A percentile compares a stretch with the other conserved stretches of the same genome.
phyloP scores from a whole-genome alignment of 352 stramenopile species.

The Pythium dissotocum region DNA sequence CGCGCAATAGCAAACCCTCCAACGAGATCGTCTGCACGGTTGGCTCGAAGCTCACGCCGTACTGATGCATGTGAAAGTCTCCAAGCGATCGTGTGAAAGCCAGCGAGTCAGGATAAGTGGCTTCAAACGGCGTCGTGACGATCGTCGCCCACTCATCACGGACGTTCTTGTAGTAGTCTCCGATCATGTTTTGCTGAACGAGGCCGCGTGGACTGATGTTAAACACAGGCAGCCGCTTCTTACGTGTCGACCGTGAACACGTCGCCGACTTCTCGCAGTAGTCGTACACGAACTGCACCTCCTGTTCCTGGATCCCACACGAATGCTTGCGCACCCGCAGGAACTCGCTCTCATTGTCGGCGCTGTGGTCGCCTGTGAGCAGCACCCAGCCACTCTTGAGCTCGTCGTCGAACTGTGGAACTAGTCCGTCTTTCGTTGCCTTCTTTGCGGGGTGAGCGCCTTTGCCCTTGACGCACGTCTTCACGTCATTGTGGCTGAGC shows the following conservation, averaged over 20 bases:
- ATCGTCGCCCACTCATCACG: conserved; percentile 90
- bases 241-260: conserved; percentile 11
- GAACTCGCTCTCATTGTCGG: conserved; percentile 80
- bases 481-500: conserved; percentile 33
- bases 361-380: conserved; percentile 81
- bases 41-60: conserved; percentile 71
- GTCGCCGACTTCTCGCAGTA: conserved; percentile 23
- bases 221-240: conserved; percentile 42
- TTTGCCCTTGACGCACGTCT: conserved; percentile 12
- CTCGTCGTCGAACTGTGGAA: conserved; percentile 21
- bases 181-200: conserved; percentile 38
- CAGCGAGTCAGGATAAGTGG: conserved; percentile 76
- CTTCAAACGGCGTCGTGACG: conserved; percentile 63
- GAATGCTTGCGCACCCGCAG: conserved; percentile 48
- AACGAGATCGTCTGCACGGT: conserved; percentile 59
- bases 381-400: conserved; percentile 39
- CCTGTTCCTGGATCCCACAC: conserved; percentile 24
- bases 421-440: not conserved
- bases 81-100: conserved; percentile 88
- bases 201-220: conserved; percentile 34
- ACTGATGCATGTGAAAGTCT: conserved; percentile 88
- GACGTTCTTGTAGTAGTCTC: conserved; percentile 91
- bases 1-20: conserved; percentile 27
- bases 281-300: conserved; percentile 89
- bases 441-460: conserved; percentile 4